Conservation (phyloP, 345 rosid genomes). For the Rhodamnia argentea region DNA sequence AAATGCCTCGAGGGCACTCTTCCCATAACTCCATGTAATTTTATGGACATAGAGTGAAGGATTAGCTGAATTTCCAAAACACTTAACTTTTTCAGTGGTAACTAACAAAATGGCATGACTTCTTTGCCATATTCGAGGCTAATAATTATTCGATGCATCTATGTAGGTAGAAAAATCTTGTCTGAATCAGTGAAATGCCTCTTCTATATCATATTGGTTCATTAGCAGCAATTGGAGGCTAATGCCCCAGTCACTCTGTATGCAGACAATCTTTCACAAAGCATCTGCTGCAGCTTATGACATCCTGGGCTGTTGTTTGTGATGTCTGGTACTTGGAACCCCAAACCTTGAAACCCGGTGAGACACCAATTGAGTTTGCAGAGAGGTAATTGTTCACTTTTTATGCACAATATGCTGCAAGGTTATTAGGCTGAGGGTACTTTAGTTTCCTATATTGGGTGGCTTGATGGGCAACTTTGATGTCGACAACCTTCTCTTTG, state of each 20-base stretch:
- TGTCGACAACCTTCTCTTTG: neutral
- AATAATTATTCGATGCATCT: neutral
- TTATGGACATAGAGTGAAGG: neutral
- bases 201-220: neutral
- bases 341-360: conserved; percentile 73
- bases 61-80: neutral
- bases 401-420: neutral
- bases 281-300: conserved; percentile 97
- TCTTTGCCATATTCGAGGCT: neutral
- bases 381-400: conserved; percentile 52
- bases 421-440: neutral
- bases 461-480: neutral
- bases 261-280: conserved; percentile 93
- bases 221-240: neutral
- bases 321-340: conserved; percentile 99
- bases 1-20: neutral
- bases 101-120: neutral
- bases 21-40: neutral
- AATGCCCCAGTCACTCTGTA: conserved; percentile 1
- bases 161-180: neutral
- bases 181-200: neutral
- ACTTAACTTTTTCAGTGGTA: neutral
- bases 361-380: conserved; percentile 91
- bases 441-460: neutral
- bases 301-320: conserved; percentile 99